These are phyloP conservation scores for Cryptosporidium canis DNA, from an alignment of 169 alveolate species.

Conservation along the genomic window DNA sequence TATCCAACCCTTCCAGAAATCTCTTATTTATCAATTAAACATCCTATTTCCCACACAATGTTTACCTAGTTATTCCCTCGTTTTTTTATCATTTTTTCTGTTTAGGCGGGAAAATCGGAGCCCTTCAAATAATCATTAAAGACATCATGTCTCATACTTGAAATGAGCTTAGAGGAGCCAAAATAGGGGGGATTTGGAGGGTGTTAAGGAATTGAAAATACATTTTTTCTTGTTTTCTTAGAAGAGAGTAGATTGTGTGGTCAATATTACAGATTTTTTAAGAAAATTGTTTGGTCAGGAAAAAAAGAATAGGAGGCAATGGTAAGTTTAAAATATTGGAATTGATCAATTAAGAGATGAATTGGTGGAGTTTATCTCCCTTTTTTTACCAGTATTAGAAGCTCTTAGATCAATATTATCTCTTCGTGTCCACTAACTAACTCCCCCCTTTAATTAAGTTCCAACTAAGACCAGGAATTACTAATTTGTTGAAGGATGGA, in stretches of 20 bases:
- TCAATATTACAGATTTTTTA: background rate
- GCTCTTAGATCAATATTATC: background rate
- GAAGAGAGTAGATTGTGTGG: conserved; percentile 33
- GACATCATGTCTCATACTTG: conserved; percentile 72
- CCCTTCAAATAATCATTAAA: conserved; percentile 51
- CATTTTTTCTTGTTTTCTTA: background rate
- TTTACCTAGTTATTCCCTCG: background rate
- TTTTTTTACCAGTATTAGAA: background rate
- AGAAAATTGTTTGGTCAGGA: background rate
- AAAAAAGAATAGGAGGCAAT: background rate
- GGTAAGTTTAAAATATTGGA: conserved; percentile 2
- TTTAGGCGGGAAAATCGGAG: background rate
- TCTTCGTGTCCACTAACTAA: background rate
- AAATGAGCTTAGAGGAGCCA: background rate
- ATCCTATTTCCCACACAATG: conserved; percentile 2
- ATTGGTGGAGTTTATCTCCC: background rate
- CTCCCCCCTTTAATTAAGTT: conserved; percentile 2
- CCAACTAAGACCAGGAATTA: conserved; percentile 75
- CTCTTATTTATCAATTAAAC: background rate
- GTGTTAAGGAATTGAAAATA: background rate
- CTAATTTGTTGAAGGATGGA: conserved; percentile 85
- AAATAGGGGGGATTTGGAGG: conserved; percentile 20
- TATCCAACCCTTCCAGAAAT: background rate
- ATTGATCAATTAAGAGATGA: background rate
- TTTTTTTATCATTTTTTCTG: background rate